Evolutionary conservation across 352 stramenopile genomes (phyloP), one percentile per base, ranked within the genome.

Genomic region (Globisporangium polare): DNA sequence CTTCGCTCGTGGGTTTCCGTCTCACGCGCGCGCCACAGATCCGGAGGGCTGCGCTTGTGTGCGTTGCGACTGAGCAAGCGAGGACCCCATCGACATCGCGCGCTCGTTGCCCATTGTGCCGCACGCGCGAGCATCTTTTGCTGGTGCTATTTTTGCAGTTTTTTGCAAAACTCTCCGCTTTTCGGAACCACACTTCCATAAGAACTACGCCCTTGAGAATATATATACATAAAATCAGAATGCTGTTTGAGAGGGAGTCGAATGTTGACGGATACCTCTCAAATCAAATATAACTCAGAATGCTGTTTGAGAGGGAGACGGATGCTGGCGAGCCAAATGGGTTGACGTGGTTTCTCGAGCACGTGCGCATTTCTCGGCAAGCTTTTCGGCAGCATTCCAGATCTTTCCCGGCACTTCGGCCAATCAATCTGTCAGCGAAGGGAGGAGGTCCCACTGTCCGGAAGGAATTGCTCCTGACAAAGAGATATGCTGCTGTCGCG

Each of bases 321-420:
- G 15, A 35, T 35, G 29, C 29, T 5, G 9, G 33, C 33, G 45
- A 51, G 43, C 18, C 9, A 46, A 46, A 55, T 55, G 49, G 49
- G 49, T 55, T 55, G 49, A 55, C 24, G 9, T 39, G 27, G 18
- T 46, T 37, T 55, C 27, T 55, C 27, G 18, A 27, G 49, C 49
- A 55, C 49, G 49, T 55, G 49, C 49, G 26, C 9, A 6, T 53
- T 55, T 55, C 49, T 55, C 49, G 49, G 26, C 49, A 37, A 53
- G 26, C 5, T 20, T 31, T 26, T 12, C 15, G 20, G 9, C 29
- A 22, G 27, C 49, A 9, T 39, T 54, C 49, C 27, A 55, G 49
- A 55, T 55, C 49, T 55, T 55, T 55, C 49, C 49, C 18, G 9
- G 27, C 29, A 20, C 37, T 22, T 22, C 33, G 49, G 35, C n/a